Percentiles rank a stretch among this genome's conserved stretches.
phyloP scores from a whole-genome alignment of 2,329 filamentous ascomycete species.

The Claviceps cyperi region DNA sequence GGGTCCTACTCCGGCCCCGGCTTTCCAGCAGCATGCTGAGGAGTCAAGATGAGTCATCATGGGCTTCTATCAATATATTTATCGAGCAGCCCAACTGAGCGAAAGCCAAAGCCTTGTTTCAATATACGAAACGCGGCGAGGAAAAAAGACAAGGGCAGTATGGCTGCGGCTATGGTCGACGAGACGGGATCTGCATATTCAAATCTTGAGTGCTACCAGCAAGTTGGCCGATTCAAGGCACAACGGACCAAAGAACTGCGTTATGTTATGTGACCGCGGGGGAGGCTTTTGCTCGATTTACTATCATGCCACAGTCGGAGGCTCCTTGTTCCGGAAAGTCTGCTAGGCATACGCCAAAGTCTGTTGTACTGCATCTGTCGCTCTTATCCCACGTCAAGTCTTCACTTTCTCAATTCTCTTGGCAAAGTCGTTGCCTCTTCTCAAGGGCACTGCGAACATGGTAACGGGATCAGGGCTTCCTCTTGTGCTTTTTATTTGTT shows the following conservation, averaged over 20 bases:
- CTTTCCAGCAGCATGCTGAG: conserved; percentile 17
- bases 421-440: neutral
- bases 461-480: neutral
- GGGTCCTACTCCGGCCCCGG: conserved; percentile 23
- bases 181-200: neutral
- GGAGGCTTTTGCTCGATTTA: neutral
- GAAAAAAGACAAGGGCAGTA: neutral
- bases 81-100: neutral
- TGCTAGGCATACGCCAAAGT: neutral
- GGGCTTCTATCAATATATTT: neutral
- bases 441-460: neutral
- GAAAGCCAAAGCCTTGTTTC: neutral
- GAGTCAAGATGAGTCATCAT: conserved; percentile 1
- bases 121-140: too few species aligned
- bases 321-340: too few species aligned
- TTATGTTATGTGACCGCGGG: neutral
- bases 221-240: conserved; percentile 1
- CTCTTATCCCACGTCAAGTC: neutral
- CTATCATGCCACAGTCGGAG: neutral
- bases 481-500: neutral
- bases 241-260: neutral
- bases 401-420: conserved; percentile 4
- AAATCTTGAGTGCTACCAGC: conserved; percentile 1
- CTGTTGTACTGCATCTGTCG: neutral
- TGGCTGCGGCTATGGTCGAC: neutral